Evolutionary conservation across 164 flowering plant species (phyloP), one percentile per base, ranked within the genome.

Genomic region (Akebia trifoliata): DNA sequence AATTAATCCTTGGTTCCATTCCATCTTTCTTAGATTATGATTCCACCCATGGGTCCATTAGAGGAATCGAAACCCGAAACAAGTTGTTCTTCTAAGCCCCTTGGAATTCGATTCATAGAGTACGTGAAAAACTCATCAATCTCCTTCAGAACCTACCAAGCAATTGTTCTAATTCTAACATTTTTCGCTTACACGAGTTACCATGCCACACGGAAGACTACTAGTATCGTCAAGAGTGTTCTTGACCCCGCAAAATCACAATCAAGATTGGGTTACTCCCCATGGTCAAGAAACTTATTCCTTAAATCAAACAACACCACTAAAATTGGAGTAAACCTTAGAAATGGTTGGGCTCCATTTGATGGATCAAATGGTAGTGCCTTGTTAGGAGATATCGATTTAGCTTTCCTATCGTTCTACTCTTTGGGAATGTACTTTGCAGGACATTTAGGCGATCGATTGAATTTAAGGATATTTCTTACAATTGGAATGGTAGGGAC

Each of bases 401-500:
- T 92, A 48, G 98, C 95, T 35, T 92, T 92, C 62, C 85, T 92
- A 3, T 60, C 78, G 2, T 62, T 76, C 1, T 92, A 92, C 50
- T 80, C 98, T 1, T 2, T 74, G 12, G 98, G 98, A 29, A 87
- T 84, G 95, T 92, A 76, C 70, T 83, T 81, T 44, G 72, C 98
- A 0, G 97, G 98, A 3, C 97, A 92, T 15, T 57, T 92, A 21
- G 98, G 98, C 0, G 98, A 92, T 52, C 70, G 96, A 32, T 26
- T 79, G 74, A 74, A 92, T 55, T 72, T 89, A 37, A 76, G 98
- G 63, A 62, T 82, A 29, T 84, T 92, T 64, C 56, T 89, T 20
- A 85, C 96, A 4, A 50, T 80, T 1, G 98, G 98, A 59, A 92
- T 92, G 98, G 26, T 92, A 3, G 98, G 96, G 43, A 87, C 95